phyloP scores from a whole-genome alignment of 2,329 filamentous ascomycete species.

The Claviceps monticola region DNA sequence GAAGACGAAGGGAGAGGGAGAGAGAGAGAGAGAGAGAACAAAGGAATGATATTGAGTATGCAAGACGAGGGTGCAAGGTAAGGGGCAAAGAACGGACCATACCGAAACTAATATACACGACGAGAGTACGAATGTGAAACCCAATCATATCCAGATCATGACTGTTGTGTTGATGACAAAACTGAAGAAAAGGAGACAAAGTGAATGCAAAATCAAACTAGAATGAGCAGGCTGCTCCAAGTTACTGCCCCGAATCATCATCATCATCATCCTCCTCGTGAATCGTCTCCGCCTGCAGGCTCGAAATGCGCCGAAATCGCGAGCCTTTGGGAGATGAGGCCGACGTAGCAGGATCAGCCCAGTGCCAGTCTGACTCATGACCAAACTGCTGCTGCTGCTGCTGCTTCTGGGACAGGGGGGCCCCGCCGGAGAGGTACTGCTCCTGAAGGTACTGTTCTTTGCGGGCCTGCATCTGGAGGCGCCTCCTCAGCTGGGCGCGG shows the following conservation, averaged over 20 bases:
- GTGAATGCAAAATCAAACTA: neutral
- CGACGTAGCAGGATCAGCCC: constrained; percentile 18
- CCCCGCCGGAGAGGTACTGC: constrained; percentile 2
- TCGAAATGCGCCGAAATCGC: constrained; percentile 28
- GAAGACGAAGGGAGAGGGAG: too few species aligned
- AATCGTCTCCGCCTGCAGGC: constrained; percentile 52
- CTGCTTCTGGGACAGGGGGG: neutral
- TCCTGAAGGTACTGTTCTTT: constrained; percentile 5
- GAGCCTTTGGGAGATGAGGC: constrained; percentile 8
- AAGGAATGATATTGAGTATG: too few species aligned
- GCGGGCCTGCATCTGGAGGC: constrained; percentile 2
- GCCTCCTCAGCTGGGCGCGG: constrained; percentile 1
- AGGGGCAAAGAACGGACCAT: neutral
- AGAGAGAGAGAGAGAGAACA: too few species aligned
- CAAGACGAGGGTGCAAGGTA: neutral
- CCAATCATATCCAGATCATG: too few species aligned
- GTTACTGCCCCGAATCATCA: constrained; percentile 33
- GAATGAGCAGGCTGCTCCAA: neutral
- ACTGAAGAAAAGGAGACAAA: neutral
- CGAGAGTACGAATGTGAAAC: neutral
- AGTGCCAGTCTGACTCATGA: constrained; percentile 25
- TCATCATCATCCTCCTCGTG: constrained; percentile 54
- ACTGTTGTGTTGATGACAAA: neutral
- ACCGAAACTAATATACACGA: neutral
- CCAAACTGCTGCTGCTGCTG: constrained; percentile 4